Conservation (phyloP, 208 protist genomes). For the Wallacemonas sp. region DNA sequence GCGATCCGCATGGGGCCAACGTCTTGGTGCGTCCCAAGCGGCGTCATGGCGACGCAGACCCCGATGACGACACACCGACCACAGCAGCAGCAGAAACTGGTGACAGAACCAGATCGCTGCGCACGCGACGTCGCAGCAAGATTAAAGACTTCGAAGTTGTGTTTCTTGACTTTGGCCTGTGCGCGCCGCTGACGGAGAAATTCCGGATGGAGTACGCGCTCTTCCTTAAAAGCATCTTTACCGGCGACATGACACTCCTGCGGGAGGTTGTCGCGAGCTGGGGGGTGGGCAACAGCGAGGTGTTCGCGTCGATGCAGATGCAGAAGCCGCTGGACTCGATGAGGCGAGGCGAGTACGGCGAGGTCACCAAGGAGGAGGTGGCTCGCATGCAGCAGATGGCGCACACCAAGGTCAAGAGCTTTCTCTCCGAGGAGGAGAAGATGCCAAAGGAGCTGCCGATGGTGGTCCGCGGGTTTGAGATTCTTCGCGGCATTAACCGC, state of each 20-base stretch:
- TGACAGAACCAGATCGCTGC: no score
- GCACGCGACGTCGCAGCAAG: neutral
- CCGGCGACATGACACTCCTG: conserved; percentile 56
- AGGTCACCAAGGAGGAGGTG: conserved; percentile 74
- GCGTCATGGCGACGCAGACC: no score
- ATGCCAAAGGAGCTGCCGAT: conserved; percentile 76
- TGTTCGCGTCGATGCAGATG: conserved; percentile 78
- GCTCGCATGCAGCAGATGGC: conserved; percentile 45
- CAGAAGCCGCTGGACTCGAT: conserved; percentile 71
- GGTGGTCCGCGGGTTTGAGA: conserved; percentile 74
- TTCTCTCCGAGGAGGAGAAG: conserved; percentile 52
- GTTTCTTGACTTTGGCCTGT: conserved; percentile 83
- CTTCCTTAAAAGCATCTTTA: conserved; percentile 77
- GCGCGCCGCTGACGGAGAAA: conserved; percentile 55
- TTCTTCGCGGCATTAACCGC: conserved; percentile 80
- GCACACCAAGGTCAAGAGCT: conserved; percentile 36
- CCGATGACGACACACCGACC: neutral
- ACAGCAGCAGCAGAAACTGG: neutral
- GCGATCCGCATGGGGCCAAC: conserved; percentile 94
- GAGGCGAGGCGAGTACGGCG: conserved; percentile 46
- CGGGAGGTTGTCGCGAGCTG: conserved; percentile 51
- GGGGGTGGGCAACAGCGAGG: conserved; percentile 69
- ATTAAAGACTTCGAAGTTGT: conserved; percentile 56
- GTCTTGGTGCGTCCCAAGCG: conserved; percentile 69
- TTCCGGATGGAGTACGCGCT: conserved; percentile 84